Conservation (phyloP, 1,284 basidiomycete species). For the Leccinum pachyderme region DNA sequence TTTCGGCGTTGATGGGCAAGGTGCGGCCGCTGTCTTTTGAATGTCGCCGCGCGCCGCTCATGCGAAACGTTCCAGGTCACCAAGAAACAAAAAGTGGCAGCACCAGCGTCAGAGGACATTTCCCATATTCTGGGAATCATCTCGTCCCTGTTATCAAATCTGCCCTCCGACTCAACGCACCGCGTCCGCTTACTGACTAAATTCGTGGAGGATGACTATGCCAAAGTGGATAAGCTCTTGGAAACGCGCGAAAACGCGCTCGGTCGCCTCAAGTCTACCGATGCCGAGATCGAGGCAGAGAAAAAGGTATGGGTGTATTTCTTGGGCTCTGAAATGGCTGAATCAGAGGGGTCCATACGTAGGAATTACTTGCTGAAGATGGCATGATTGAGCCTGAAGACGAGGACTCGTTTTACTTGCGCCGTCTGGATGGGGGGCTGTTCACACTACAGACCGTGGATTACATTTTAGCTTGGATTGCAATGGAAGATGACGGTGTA, state of each 20-base stretch:
- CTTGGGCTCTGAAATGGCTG: not conserved
- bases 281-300: constrained; percentile 65
- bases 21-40: constrained; percentile 38
- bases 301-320: constrained; percentile 48
- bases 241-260: constrained; percentile 79
- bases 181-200: constrained; percentile 88
- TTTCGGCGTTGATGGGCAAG: constrained; percentile 92
- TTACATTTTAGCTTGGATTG: constrained; percentile 92
- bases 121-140: constrained; percentile 88
- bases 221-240: constrained; percentile 89
- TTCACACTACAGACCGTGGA: constrained; percentile 90
- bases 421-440: constrained; percentile 81
- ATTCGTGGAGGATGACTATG: constrained; percentile 89
- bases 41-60: constrained; percentile 1
- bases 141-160: constrained; percentile 85
- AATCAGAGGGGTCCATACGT: not conserved
- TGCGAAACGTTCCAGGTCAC: constrained; percentile 34
- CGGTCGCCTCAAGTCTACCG: constrained; percentile 54
- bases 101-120: constrained; percentile 76
- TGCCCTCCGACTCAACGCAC: constrained; percentile 80
- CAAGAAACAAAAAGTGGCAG: constrained; percentile 62
- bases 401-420: constrained; percentile 80
- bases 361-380: constrained; percentile 57
- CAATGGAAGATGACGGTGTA: constrained; percentile 98
- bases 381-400: constrained; percentile 62